Percentiles rank a stretch among this genome's conserved stretches.
These are phyloP conservation scores for Xylariaceae sp. DNA, from an alignment of 2,329 filamentous ascomycete genomes.

Conservation along the genomic window DNA sequence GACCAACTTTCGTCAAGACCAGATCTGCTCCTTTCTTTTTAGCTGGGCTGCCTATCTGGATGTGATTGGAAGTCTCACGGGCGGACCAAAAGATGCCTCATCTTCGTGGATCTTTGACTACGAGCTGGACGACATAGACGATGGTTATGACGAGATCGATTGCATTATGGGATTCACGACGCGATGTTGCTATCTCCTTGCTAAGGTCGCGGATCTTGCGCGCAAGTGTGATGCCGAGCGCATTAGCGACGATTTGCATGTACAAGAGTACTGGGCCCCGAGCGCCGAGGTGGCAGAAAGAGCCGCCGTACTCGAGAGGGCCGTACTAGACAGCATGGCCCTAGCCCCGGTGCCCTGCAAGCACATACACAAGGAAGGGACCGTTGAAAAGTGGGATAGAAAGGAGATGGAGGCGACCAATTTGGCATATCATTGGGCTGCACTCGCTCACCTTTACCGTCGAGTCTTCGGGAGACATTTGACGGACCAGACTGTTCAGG, in stretches of 20 bases:
- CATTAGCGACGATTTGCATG: slow-evolving; percentile 48
- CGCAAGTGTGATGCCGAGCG: slow-evolving; percentile 62
- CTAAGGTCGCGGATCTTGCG: slow-evolving; percentile 66
- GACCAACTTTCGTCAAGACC: slow-evolving; percentile 46
- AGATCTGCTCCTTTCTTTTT: slow-evolving; percentile 67
- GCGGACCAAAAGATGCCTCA: slow-evolving; percentile 49
- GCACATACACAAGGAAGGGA: slow-evolving; percentile 44
- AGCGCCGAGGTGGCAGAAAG: slow-evolving; percentile 46
- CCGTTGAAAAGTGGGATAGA: slow-evolving; percentile 53
- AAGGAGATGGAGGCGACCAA: slow-evolving; percentile 67
- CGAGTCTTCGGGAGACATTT: slow-evolving; percentile 61
- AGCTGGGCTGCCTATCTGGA: slow-evolving; percentile 84
- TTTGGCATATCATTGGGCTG: slow-evolving; percentile 74
- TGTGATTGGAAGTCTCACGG: slow-evolving; percentile 66
- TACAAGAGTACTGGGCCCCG: slow-evolving; percentile 54
- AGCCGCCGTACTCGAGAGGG: slow-evolving; percentile 55
- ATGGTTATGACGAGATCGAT: slow-evolving; percentile 64
- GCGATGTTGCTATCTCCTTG: slow-evolving; percentile 63
- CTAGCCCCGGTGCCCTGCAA: slow-evolving; percentile 39
- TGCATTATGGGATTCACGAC: slow-evolving; percentile 77
- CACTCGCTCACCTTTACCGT: slow-evolving; percentile 68
- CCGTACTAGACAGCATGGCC: slow-evolving; percentile 54
- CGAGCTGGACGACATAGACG: slow-evolving; percentile 44
- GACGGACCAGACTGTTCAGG: slow-evolving; percentile 55
- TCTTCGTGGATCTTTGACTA: slow-evolving; percentile 48